A percentile compares a stretch with the other conserved stretches of the same genome.
These are phyloP conservation scores for Aegilops bicornis DNA, from an alignment of 176 grass and related monocot species.

Conservation along the genomic window DNA sequence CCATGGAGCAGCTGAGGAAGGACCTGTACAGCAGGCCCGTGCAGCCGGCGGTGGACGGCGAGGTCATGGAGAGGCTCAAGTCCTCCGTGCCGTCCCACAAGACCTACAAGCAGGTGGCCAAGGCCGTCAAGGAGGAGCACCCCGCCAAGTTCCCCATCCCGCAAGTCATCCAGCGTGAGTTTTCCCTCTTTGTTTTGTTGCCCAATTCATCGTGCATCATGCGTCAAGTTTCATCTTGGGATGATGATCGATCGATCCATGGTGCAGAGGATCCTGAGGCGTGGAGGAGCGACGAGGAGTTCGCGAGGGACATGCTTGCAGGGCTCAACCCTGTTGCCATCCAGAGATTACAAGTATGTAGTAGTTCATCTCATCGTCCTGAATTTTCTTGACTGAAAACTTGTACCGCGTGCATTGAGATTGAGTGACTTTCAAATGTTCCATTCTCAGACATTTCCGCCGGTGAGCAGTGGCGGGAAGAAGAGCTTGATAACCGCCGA, in stretches of 20 bases:
- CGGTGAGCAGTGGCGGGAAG: conserved; percentile 48
- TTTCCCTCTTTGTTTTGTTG: not conserved
- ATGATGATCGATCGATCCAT: not conserved
- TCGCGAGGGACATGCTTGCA: conserved; percentile 85
- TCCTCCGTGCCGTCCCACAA: conserved; percentile 52
- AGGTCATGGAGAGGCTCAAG: conserved; percentile 68
- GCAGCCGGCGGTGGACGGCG: conserved; percentile 18
- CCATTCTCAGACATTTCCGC: conserved; percentile 56
- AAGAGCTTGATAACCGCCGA: conserved; percentile 42
- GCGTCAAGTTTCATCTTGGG: not conserved
- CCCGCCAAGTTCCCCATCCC: conserved; percentile 71
- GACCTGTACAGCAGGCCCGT: conserved; percentile 58
- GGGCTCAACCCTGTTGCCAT: conserved; percentile 80
- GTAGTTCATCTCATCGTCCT: not conserved
- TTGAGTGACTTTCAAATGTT: not conserved
- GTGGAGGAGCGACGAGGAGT: conserved; percentile 90
- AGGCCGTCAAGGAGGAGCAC: conserved; percentile 50
- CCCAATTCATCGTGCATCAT: not conserved
- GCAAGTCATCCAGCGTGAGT: conserved; percentile 78
- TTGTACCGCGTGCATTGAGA: not conserved
- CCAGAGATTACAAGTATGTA: conserved; percentile 56
- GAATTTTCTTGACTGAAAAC: not conserved
- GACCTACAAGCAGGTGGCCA: conserved; percentile 55
- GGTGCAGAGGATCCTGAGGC: conserved; percentile 58
- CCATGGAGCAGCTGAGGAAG: conserved; percentile 51